These are phyloP conservation scores for Farysia itapuensis DNA, from an alignment of 1,284 basidiomycete genomes.

Conservation along the genomic window DNA sequence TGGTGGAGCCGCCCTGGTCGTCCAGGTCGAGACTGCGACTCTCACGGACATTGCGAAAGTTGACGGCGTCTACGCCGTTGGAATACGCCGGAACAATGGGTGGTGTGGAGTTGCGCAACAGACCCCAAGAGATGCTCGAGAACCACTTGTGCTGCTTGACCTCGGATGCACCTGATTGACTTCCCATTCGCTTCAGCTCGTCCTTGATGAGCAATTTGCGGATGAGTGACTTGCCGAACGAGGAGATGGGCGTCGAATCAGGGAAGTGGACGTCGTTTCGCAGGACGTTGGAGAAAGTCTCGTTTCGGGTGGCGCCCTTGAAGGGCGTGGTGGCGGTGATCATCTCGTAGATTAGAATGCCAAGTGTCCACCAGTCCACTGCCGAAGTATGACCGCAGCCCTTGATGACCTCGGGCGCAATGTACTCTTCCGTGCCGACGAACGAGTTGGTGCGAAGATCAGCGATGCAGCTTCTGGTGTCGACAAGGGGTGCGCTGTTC, in stretches of 20 bases:
- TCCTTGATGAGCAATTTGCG: conserved; percentile 88
- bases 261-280: conserved; percentile 83
- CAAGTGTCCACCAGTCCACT: conserved; percentile 99
- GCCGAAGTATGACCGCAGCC: conserved; percentile 96
- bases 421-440: conserved; percentile 99
- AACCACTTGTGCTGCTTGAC: conserved; percentile 99
- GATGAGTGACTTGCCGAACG: conserved; percentile 78
- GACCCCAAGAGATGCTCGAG: conserved; percentile 89
- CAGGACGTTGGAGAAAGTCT: conserved; percentile 95
- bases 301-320: conserved; percentile 90
- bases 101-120: conserved; percentile 86
- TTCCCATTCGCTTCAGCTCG: conserved; percentile 83
- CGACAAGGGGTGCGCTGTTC: conserved; percentile 89
- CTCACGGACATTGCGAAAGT: conserved; percentile 88
- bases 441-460: conserved; percentile 98
- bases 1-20: conserved; percentile 47
- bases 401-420: conserved; percentile 97
- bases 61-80: conserved; percentile 79
- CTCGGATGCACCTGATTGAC: conserved; percentile 90
- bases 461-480: conserved; percentile 94
- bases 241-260: conserved; percentile 79
- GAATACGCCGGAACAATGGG: conserved; percentile 85
- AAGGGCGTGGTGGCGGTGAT: conserved; percentile 98
- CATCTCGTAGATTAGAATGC: conserved; percentile 99
- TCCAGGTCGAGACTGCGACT: conserved; percentile 86